A percentile compares a stretch with the other conserved stretches of the same genome.
phyloP scores from a whole-genome alignment of 108 stramenopile species.

The Nitzschia inconspicua region DNA sequence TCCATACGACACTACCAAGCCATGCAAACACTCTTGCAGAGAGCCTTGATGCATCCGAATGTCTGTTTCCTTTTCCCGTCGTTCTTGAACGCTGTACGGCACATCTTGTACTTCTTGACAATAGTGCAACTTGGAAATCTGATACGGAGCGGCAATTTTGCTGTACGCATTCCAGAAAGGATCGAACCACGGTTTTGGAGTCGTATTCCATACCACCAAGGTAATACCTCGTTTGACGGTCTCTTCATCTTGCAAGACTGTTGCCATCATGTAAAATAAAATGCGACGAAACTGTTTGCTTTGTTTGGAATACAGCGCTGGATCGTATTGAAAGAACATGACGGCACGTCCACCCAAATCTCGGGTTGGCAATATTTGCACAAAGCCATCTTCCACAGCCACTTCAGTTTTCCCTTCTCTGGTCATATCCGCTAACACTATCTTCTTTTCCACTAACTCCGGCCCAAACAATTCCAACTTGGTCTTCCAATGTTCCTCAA shows the following conservation, averaged over 20 bases:
- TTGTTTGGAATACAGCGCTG: slow-evolving; percentile 12
- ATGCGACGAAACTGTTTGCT: slow-evolving; percentile 10
- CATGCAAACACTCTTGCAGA: slow-evolving; percentile 28
- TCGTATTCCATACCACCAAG: slow-evolving; percentile 21
- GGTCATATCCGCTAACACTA: not conserved
- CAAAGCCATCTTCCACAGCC: slow-evolving; percentile 10
- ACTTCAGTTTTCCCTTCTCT: slow-evolving; percentile 4
- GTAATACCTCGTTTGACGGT: slow-evolving; percentile 17
- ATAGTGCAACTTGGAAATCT: slow-evolving; percentile 18
- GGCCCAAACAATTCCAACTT: slow-evolving; percentile 5
- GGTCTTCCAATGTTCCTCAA: slow-evolving; percentile 8
- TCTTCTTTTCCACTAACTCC: slow-evolving; percentile 6
- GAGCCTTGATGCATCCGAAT: slow-evolving; percentile 22
- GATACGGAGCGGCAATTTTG: slow-evolving; percentile 7
- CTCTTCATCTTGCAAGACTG: slow-evolving; percentile 22
- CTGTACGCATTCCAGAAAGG: slow-evolving; percentile 26
- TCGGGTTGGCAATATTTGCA: slow-evolving; percentile 20
- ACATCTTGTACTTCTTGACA: not conserved
- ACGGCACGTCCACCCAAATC: slow-evolving; percentile 25
- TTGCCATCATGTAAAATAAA: slow-evolving; percentile 28
- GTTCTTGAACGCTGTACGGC: slow-evolving; percentile 16
- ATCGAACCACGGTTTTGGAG: slow-evolving; percentile 2
- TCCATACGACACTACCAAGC: slow-evolving; percentile 14
- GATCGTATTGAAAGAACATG: slow-evolving; percentile 17
- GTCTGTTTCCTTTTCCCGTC: slow-evolving; percentile 7